These are phyloP conservation scores for Carpinus fangiana DNA, from an alignment of 306 rosid genomes.

Conservation along the genomic window DNA sequence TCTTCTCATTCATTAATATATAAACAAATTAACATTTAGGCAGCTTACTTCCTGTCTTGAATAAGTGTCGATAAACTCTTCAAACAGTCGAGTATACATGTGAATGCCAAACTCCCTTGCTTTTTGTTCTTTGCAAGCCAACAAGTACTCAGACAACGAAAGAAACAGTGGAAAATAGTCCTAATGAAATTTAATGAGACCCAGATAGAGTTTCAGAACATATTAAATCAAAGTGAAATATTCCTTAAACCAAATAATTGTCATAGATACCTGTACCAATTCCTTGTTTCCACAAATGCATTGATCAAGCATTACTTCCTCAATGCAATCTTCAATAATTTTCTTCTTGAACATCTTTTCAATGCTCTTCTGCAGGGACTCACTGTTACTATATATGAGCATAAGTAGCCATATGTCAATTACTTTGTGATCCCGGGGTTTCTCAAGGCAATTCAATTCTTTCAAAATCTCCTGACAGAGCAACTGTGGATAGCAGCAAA, in stretches of 20 bases:
- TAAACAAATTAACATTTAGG: background rate
- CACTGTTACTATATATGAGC: constrained; percentile 41
- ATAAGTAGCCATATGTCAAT: constrained; percentile 45
- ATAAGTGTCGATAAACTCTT: constrained; percentile 40
- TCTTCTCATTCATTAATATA: background rate
- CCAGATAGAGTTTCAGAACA: background rate
- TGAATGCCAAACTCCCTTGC: constrained; percentile 34
- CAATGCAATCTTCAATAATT: constrained; percentile 38
- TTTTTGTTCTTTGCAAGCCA: constrained; percentile 43
- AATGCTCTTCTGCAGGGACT: constrained; percentile 41
- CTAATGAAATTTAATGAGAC: constrained; percentile 3
- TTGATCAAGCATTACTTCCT: constrained; percentile 36
- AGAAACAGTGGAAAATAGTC: constrained; percentile 37
- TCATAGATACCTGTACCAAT: constrained; percentile 29
- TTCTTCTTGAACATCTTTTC: constrained; percentile 40
- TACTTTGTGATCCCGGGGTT: constrained; percentile 42
- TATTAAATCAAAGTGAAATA: background rate
- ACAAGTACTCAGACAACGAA: constrained; percentile 41
- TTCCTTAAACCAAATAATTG: background rate
- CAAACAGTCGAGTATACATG: constrained; percentile 31
- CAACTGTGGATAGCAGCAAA: constrained; percentile 14
- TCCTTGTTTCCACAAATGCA: constrained; percentile 40
- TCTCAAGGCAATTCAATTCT: constrained; percentile 34
- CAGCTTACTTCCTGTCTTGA: constrained; percentile 47
- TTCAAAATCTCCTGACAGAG: constrained; percentile 48